Evolutionary conservation across 2,329 filamentous ascomycete species (phyloP).

Genomic region (Blastomyces gilchristii): DNA sequence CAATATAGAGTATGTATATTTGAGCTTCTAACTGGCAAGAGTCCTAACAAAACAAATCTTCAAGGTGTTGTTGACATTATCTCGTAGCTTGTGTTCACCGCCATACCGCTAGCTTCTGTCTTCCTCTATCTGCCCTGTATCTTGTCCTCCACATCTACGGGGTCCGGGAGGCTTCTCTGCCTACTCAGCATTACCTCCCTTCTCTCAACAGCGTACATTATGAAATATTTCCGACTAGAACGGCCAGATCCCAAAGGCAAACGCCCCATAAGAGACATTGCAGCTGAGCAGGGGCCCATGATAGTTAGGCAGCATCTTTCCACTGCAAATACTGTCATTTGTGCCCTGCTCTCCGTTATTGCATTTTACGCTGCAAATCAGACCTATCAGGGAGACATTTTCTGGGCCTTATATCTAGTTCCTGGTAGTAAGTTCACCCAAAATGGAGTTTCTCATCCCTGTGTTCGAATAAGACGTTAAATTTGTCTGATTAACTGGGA

Average conservation of each 20-base stretch:
- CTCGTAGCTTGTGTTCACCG: conserved; percentile 26
- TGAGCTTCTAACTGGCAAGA: background rate
- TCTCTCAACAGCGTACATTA: conserved; percentile 29
- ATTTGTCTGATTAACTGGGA: background rate
- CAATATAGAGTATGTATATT: conserved; percentile 30
- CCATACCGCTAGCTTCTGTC: conserved; percentile 26
- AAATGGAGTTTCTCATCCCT: background rate
- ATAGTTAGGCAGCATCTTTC: conserved; percentile 16
- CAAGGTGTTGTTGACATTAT: conserved; percentile 10
- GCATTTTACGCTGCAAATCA: conserved; percentile 18
- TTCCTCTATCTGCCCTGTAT: conserved; percentile 26
- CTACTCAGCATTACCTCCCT: conserved; percentile 29
- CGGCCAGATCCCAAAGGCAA: conserved; percentile 24
- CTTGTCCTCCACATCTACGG: conserved; percentile 18
- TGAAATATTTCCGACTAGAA: conserved; percentile 24
- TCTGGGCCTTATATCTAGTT: conserved; percentile 26
- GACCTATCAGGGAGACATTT: conserved; percentile 14
- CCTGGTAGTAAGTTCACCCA: conserved; percentile 27
- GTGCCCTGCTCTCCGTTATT: conserved; percentile 23
- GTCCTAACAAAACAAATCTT: background rate
- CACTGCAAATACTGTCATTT: conserved; percentile 23
- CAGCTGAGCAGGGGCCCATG: conserved; percentile 13
- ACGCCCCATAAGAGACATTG: conserved; percentile 19
- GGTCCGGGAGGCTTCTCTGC: conserved; percentile 21
- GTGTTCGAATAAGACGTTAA: background rate